These are phyloP conservation scores for Epichloe typhina DNA, from an alignment of 2,329 filamentous ascomycete species.

Conservation along the genomic window DNA sequence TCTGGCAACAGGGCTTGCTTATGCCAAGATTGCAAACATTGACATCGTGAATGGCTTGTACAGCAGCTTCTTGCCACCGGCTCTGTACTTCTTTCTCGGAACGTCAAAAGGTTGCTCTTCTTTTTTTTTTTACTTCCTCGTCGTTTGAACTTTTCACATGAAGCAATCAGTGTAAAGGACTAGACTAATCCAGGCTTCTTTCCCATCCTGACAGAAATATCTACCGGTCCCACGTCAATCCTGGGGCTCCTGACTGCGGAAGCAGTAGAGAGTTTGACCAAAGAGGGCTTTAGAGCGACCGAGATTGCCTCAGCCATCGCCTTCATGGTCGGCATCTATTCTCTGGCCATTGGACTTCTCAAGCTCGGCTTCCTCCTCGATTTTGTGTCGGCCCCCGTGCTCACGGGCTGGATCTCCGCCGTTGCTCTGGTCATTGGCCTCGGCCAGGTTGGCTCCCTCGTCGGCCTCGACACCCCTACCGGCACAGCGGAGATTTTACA, in stretches of 20 bases:
- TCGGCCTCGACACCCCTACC: constrained; percentile 40
- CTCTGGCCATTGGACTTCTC: constrained; percentile 44
- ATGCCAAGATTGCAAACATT: constrained; percentile 48
- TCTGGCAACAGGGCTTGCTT: constrained; percentile 34
- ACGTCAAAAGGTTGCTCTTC: constrained; percentile 41
- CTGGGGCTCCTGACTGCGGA: constrained; percentile 50
- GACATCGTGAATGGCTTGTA: constrained; percentile 47
- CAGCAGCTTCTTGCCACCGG: constrained; percentile 44
- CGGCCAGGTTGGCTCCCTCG: constrained; percentile 48
- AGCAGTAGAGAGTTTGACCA: constrained; percentile 38
- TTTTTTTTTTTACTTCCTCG: background rate
- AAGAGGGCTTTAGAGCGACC: constrained; percentile 36
- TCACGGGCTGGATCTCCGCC: constrained; percentile 53
- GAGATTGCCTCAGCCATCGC: constrained; percentile 48
- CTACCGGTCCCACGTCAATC: constrained; percentile 50
- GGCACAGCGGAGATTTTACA: constrained; percentile 44
- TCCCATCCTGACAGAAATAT: constrained; percentile 32
- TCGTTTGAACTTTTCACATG: background rate
- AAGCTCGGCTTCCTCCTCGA: constrained; percentile 53
- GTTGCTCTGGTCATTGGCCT: constrained; percentile 53
- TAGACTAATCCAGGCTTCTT: background rate
- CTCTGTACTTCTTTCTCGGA: constrained; percentile 45
- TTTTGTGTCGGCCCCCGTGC: constrained; percentile 50
- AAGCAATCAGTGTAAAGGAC: background rate
- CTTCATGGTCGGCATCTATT: constrained; percentile 49